A percentile compares a stretch with the other conserved stretches of the same genome.
Evolutionary conservation across 2,329 filamentous ascomycete genomes (phyloP).

Genomic region (Scytalidium sp.): DNA sequence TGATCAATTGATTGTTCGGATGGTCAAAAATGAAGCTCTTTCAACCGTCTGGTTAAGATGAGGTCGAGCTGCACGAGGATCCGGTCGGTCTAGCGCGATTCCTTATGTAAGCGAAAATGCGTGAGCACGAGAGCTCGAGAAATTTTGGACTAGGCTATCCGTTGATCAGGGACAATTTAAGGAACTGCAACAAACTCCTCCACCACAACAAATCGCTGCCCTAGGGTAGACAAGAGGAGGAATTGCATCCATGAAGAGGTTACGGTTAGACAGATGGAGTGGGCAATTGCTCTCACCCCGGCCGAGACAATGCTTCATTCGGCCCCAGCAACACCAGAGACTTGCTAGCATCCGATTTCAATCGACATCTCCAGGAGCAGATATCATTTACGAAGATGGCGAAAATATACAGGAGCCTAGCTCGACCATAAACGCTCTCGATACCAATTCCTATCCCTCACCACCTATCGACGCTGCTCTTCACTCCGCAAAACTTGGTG

Average conservation of each 20-base stretch:
- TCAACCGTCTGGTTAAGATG: constrained; percentile 6
- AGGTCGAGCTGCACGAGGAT: constrained; percentile 14
- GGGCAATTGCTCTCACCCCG: constrained; percentile 51
- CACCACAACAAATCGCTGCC: constrained; percentile 5
- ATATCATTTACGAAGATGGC: constrained; percentile 24
- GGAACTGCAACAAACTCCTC: constrained; percentile 11
- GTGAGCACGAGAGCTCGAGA: constrained; percentile 12
- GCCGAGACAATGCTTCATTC: constrained; percentile 39
- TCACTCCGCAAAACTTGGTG: constrained; percentile 83
- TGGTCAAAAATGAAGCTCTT: neutral
- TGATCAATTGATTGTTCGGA: constrained; percentile 34
- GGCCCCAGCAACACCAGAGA: constrained; percentile 24
- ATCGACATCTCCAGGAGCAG: constrained; percentile 13
- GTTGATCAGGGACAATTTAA: constrained; percentile 6
- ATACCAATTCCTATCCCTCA: constrained; percentile 50
- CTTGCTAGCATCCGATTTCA: constrained; percentile 22
- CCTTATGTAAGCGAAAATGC: constrained; percentile 9
- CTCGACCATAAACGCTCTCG: neutral
- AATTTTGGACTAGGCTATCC: constrained; percentile 17
- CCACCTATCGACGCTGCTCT: constrained; percentile 65
- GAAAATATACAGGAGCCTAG: constrained; percentile 1
- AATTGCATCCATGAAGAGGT: constrained; percentile 51
- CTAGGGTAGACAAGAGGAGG: constrained; percentile 12
- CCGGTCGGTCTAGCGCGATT: constrained; percentile 7
- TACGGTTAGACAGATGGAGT: constrained; percentile 58